Evolutionary conservation across 106 monocot genomes (phyloP), one percentile per base, ranked within the genome.

Genomic region (Ottelia alismoides): DNA sequence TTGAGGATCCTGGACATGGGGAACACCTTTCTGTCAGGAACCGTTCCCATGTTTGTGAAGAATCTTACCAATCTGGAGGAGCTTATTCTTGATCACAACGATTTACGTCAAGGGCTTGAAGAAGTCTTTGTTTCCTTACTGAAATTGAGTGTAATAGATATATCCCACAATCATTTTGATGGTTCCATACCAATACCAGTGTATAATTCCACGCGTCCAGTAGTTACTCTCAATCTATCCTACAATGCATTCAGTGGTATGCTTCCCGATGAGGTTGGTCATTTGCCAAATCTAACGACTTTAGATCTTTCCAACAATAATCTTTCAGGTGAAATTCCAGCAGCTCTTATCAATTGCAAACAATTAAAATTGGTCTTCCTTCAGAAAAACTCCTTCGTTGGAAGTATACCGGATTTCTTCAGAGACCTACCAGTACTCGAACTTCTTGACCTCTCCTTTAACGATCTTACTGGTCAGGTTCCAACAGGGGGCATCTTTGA

Each of bases 61-160:
- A 12, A 35, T 3, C 35, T 35, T 35, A 70, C 75, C 1, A 80
- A 85, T 19, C 2, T 22, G 17, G 16, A 81, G 78, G 22, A 64
- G 30, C 24, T 63, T 92, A 21, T 71, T 78, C 12, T 85, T 85
- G 11, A 16, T 22, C 18, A 85, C 85, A 58, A 85, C 91, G 25
- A 58, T 63, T 0, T 29, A 27, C 18, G 6, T 61, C 12, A 48
- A 40, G 0, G 19, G 2, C 2, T 40, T 61, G 21, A 22, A 4
- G 25, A 24, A 23, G 2, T n/a, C n/a, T n/a, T n/a, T n/a, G n/a
- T n/a, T n/a, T n/a, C n/a, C n/a, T n/a, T n/a, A n/a, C n/a, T n/a
- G n/a, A n/a, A n/a, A n/a, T 22, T 59, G 23, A 43, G 45, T 23
- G 45, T 3, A 21, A 9, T 76, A 18, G 19, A 40, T 18, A 47